A percentile compares a stretch with the other conserved stretches of the same genome.
Evolutionary conservation across 371 early-diverging fungal species (phyloP).

Genomic region (Globomyces sp.): DNA sequence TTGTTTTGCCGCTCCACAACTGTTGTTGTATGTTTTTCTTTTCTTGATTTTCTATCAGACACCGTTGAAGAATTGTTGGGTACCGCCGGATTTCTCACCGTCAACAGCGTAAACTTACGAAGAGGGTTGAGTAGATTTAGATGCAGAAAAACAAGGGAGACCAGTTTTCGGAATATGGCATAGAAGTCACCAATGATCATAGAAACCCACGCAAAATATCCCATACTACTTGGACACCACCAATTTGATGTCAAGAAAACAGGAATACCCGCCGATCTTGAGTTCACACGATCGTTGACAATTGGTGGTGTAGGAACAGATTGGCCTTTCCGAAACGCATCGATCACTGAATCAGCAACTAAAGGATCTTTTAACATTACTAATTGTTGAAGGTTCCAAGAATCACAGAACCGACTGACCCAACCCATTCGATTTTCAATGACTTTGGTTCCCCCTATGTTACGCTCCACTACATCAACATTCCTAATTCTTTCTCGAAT

Average conservation of each 20-base stretch:
- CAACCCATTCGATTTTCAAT: constrained; percentile 78
- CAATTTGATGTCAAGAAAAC: constrained; percentile 8
- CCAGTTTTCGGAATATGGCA: background rate
- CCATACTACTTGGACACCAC: constrained; percentile 18
- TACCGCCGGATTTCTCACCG: too few relatives aligned
- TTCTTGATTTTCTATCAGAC: too few relatives aligned
- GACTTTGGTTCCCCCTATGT: constrained; percentile 42
- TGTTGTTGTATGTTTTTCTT: too few relatives aligned
- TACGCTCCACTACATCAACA: constrained; percentile 57
- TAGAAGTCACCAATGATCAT: background rate
- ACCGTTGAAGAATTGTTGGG: too few relatives aligned
- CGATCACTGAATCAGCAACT: background rate
- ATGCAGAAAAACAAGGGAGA: constrained; percentile 4
- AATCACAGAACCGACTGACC: constrained; percentile 70
- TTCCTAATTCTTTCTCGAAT: constrained; percentile 66
- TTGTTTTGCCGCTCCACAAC: too few relatives aligned
- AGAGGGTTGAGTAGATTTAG: background rate
- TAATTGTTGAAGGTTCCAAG: constrained; percentile 40
- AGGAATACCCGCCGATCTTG: background rate
- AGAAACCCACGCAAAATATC: constrained; percentile 3
- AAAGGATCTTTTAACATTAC: constrained; percentile 22
- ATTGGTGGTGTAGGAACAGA: constrained; percentile 7
- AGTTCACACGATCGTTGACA: background rate
- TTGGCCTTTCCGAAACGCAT: constrained; percentile 9
- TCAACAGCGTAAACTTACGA: too few relatives aligned